These are phyloP conservation scores for Coelastrella sp. DNA, from an alignment of 139 green algal genomes.

Conservation along the genomic window DNA sequence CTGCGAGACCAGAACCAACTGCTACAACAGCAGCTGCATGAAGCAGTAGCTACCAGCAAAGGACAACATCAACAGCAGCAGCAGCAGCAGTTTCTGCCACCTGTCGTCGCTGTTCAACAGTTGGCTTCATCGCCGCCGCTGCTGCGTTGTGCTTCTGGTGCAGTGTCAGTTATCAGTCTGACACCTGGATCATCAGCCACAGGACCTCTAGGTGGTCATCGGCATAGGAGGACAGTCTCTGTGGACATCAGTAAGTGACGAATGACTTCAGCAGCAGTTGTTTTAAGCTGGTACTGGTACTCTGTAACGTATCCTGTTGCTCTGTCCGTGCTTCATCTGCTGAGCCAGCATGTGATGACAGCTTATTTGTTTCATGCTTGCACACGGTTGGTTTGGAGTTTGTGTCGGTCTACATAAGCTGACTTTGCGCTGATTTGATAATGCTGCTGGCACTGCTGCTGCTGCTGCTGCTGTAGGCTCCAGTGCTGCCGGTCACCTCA, in stretches of 20 bases:
- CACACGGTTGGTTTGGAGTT: too few relatives aligned
- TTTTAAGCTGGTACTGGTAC: too few relatives aligned
- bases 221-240: background rate
- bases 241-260: conserved; percentile 27
- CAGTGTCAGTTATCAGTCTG: background rate
- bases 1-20: background rate
- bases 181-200: background rate
- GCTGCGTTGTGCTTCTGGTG: background rate
- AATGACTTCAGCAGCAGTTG: too few relatives aligned
- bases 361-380: too few relatives aligned
- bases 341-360: too few relatives aligned
- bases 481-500: background rate
- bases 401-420: too few relatives aligned
- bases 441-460: too few relatives aligned
- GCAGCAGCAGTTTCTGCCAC: background rate
- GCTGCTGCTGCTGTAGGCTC: background rate
- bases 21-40: conserved; percentile 31
- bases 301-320: too few relatives aligned
- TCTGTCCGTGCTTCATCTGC: too few relatives aligned
- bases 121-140: background rate
- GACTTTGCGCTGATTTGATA: too few relatives aligned
- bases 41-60: background rate
- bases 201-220: background rate
- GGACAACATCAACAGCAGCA: conserved; percentile 8
- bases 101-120: background rate